Conservation (phyloP, 768 basidiomycete species). For the Boletellus sp. region DNA sequence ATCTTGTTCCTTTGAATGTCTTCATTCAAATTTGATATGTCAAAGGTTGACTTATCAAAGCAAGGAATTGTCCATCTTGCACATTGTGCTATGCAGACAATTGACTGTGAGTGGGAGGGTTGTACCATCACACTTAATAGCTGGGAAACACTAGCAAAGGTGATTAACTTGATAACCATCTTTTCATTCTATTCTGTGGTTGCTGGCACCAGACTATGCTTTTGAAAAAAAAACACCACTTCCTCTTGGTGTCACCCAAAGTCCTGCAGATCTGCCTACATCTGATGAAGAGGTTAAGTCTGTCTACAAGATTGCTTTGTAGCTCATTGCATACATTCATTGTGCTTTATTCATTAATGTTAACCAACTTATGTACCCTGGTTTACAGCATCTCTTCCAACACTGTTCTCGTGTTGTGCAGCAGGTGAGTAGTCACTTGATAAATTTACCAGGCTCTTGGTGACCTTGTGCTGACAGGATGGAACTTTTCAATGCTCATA, state of each 20-base stretch:
- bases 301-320: constrained; percentile 22
- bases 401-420: constrained; percentile 21
- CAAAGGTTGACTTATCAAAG: constrained; percentile 19
- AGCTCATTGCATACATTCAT: constrained; percentile 9
- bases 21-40: constrained; percentile 13
- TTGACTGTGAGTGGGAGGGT: constrained; percentile 30
- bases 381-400: constrained; percentile 22
- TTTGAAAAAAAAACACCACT: background rate
- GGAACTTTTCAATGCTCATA: constrained; percentile 24
- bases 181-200: constrained; percentile 1
- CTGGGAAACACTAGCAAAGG: constrained; percentile 29
- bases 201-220: constrained; percentile 4
- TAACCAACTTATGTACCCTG: constrained; percentile 8
- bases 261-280: constrained; percentile 15
- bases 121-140: constrained; percentile 27
- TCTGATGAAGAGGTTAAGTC: constrained; percentile 4
- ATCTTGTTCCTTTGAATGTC: constrained; percentile 1
- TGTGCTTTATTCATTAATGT: background rate
- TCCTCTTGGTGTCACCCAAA: constrained; percentile 4
- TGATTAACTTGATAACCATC: constrained; percentile 14
- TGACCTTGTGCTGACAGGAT: constrained; percentile 16
- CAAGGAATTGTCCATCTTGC: constrained; percentile 21
- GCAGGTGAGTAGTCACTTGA: constrained; percentile 6
- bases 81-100: constrained; percentile 20
- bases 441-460: background rate